Evolutionary conservation across 2,329 filamentous ascomycete genomes (phyloP), one percentile per base, ranked within the genome.

Genomic region (Colletotrichum lini): DNA sequence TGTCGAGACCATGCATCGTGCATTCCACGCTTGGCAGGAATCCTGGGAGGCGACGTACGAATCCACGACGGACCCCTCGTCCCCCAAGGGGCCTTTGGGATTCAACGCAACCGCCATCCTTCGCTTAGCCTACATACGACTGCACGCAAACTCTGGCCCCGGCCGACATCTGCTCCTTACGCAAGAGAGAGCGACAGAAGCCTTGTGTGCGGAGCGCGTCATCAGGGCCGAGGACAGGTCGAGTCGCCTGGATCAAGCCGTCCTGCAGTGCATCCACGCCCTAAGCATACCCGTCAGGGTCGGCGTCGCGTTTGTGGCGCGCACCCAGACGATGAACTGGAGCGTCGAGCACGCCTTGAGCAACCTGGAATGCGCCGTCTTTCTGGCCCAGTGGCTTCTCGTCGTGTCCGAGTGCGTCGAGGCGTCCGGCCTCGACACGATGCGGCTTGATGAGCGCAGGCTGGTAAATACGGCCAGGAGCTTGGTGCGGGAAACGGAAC

Each of bases 261-360:
- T 88, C 2, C 76, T 88, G 3, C 86, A 89, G 73, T 85, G 85
- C n/a, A 84, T 85, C 0, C 86, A 88, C 68, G 86, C 86, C 15
- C 80, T 89, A 10, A 87, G 86, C 12, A 86, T 89, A 35, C 86
- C 85, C 0, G 84, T 88, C 3, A 81, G 86, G 50, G 80, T 88
- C 10, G 87, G 87, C 2, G 84, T 88, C 60, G 82, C 85, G 60
- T 87, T 87, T 61, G 86, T 88, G 47, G 85, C 86, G 3, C 81
- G 82, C 56, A 87, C 84, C 2, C 86, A 88, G 75, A 87, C 85
- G 1, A 85, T 87, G 65, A 85, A 87, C 75, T 89, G 87, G 87
- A 86, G 84, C 47, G 85, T 88, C 38, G 85, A 88, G 73, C 87
- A 89, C 73, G 86, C 85, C 1, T 78, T 89, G 7, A 87, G 85